phyloP scores from a whole-genome alignment of 1,284 basidiomycete species.

The Trametes polyzona region DNA sequence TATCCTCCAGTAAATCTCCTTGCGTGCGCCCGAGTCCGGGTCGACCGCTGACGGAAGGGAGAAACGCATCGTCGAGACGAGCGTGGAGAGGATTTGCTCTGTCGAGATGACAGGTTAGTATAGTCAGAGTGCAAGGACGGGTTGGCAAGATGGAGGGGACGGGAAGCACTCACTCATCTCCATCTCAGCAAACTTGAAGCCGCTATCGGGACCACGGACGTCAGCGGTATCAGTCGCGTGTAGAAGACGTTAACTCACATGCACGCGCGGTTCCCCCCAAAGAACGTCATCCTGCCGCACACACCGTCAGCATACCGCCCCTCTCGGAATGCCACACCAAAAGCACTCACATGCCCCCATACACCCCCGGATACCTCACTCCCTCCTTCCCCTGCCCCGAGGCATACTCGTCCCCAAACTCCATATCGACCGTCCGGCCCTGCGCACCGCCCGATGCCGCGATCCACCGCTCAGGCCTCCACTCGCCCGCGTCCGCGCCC shows the following conservation, averaged over 20 bases:
- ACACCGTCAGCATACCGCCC: not conserved
- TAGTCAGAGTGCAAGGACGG: too few relatives aligned
- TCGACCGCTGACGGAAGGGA: constrained; percentile 36
- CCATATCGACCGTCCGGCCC: constrained; percentile 10
- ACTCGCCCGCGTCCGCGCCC: constrained; percentile 47
- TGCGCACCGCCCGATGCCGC: constrained; percentile 29
- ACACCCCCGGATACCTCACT: constrained; percentile 40
- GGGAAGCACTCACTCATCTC: constrained; percentile 35
- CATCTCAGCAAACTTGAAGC: constrained; percentile 41
- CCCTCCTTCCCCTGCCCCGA: constrained; percentile 14
- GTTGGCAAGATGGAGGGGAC: too few relatives aligned
- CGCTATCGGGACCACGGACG: too few relatives aligned
- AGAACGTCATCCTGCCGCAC: constrained; percentile 41
- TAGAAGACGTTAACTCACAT: too few relatives aligned
- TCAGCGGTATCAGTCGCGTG: too few relatives aligned
- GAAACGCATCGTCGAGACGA: constrained; percentile 37
- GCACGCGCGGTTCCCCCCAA: constrained; percentile 39
- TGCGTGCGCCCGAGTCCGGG: constrained; percentile 34
- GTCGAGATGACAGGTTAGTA: not conserved
- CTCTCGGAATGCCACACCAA: not conserved
- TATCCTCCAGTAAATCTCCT: constrained; percentile 44
- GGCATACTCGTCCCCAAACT: constrained; percentile 13
- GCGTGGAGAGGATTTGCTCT: constrained; percentile 32
- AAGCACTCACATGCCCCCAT: constrained; percentile 38
- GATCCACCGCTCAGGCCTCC: constrained; percentile 47